Conservation (phyloP, 805 yeast genomes). For the Candida michaelii region DNA sequence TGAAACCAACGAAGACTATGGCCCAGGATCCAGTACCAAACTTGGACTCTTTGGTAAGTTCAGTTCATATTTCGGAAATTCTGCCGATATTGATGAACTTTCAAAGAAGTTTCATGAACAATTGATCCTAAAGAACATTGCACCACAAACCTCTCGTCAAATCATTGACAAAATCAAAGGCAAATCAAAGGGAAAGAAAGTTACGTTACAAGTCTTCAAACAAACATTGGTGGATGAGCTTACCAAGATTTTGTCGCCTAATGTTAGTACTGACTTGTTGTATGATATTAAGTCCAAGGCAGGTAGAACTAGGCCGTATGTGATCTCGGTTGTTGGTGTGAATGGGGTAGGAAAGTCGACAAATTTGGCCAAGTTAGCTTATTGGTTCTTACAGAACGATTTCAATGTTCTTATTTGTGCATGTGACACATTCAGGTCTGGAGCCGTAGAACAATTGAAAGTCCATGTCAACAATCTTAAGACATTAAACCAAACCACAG, state of each 20-base stretch:
- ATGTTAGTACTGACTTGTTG: constrained; percentile 81
- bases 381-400: constrained; percentile 91
- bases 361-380: constrained; percentile 88
- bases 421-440: constrained; percentile 96
- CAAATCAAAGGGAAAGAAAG: constrained; percentile 70
- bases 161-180: constrained; percentile 69
- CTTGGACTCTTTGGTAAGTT: constrained; percentile 31
- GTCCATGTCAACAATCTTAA: constrained; percentile 88
- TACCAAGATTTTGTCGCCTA: constrained; percentile 83
- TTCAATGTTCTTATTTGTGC: constrained; percentile 88
- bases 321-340: constrained; percentile 96
- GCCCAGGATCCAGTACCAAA: not conserved
- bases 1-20: constrained; percentile 17
- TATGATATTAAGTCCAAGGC: constrained; percentile 63
- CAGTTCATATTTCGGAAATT: constrained; percentile 37
- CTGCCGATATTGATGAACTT: constrained; percentile 57
- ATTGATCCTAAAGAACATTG: constrained; percentile 81
- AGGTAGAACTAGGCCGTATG: constrained; percentile 61
- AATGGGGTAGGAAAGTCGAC: constrained; percentile 98
- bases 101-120: constrained; percentile 69
- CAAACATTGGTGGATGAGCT: constrained; percentile 63
- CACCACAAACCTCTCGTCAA: constrained; percentile 81
- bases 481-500: constrained; percentile 55
- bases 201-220: constrained; percentile 69
- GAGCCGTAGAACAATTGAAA: constrained; percentile 96